phyloP scores from a whole-genome alignment of 192 early-diverging fungal genomes.

The Jimgerdemannia flammicorona region DNA sequence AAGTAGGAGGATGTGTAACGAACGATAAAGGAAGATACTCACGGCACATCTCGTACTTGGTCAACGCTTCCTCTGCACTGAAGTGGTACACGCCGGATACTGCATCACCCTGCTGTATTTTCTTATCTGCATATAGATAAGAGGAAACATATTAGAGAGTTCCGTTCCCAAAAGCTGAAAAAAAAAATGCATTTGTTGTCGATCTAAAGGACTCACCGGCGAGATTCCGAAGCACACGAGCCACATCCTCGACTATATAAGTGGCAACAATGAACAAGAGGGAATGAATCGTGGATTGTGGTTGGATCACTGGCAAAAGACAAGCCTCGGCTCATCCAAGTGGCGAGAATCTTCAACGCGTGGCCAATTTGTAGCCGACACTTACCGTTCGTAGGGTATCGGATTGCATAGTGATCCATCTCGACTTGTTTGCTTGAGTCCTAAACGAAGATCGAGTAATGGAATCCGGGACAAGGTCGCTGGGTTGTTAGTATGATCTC shows the following conservation, averaged over 20 bases:
- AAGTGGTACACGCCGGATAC: slow-evolving; percentile 63
- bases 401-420: slow-evolving; percentile 66
- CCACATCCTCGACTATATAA: slow-evolving; percentile 59
- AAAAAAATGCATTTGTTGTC: neutral
- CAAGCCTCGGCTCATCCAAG: too few relatives aligned
- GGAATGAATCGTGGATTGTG: too few relatives aligned
- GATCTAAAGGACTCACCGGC: slow-evolving; percentile 24
- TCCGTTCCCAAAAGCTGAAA: neutral
- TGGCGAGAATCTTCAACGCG: neutral
- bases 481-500: too few relatives aligned
- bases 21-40: slow-evolving; percentile 11
- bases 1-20: neutral
- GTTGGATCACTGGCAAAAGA: too few relatives aligned
- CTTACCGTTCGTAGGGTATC: slow-evolving; percentile 82
- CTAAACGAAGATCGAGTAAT: slow-evolving; percentile 15
- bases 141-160: too few relatives aligned
- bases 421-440: slow-evolving; percentile 36
- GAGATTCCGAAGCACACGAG: slow-evolving; percentile 63
- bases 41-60: slow-evolving; percentile 74
- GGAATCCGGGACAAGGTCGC: neutral
- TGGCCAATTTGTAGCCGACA: neutral
- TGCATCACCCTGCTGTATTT: slow-evolving; percentile 25
- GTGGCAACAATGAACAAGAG: neutral
- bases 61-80: slow-evolving; percentile 50
- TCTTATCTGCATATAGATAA: slow-evolving; percentile 24